phyloP scores from a whole-genome alignment of 108 stramenopile genomes.

The Bacterosira constricta region DNA sequence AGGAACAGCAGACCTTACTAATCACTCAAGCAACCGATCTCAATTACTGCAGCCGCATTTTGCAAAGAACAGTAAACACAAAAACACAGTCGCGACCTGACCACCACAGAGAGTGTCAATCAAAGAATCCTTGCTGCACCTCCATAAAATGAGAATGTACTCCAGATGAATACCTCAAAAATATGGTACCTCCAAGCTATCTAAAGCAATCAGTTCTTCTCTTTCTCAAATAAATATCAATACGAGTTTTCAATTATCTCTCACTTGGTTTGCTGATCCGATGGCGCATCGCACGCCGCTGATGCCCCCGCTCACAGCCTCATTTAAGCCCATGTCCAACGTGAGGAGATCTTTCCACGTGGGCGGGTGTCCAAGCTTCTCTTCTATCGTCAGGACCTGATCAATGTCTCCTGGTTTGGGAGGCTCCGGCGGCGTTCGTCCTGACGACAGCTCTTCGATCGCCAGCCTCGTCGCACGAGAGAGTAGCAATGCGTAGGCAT shows the following conservation, averaged over 20 bases:
- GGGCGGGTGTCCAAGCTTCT: background rate
- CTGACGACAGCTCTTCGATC: slow-evolving; percentile 3
- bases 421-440: background rate
- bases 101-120: too few species aligned
- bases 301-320: background rate
- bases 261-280: slow-evolving; percentile 11
- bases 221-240: too few species aligned
- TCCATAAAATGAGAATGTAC: too few species aligned
- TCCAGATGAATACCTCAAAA: too few species aligned
- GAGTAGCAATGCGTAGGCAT: slow-evolving; percentile 3
- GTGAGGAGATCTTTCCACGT: background rate
- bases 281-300: slow-evolving; percentile 11
- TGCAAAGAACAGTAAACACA: too few species aligned
- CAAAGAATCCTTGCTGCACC: too few species aligned
- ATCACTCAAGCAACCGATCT: too few species aligned
- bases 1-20: too few species aligned
- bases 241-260: background rate
- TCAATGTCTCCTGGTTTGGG: background rate
- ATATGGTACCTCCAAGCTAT: too few species aligned
- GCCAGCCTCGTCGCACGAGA: slow-evolving; percentile 8
- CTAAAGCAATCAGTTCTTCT: too few species aligned
- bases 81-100: too few species aligned
- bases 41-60: too few species aligned
- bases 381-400: background rate
- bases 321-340: slow-evolving; percentile 3